Evolutionary conservation across 176 grass and related monocot species (phyloP).

Genomic region (Phyllostachys edulis): DNA sequence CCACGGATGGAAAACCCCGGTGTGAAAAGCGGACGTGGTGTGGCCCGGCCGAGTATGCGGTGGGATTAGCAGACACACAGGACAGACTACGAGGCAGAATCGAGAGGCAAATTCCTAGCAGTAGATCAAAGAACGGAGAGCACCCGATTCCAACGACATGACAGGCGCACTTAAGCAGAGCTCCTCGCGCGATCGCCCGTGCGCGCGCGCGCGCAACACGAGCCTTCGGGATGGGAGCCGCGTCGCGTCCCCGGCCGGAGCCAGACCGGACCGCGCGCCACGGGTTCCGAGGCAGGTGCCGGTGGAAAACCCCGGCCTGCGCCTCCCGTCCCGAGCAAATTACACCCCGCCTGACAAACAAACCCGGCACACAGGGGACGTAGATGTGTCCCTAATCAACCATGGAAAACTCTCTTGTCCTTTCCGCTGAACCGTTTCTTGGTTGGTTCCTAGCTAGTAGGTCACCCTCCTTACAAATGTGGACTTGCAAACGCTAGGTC

Average conservation of each 20-base stretch:
- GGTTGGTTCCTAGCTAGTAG: constrained; percentile 24
- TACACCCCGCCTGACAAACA: not conserved
- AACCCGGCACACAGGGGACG: not conserved
- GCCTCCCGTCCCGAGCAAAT: constrained; percentile 33
- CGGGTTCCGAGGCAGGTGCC: constrained; percentile 51
- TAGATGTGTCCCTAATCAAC: not conserved
- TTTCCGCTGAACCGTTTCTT: constrained; percentile 45
- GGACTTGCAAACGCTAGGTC: not conserved
- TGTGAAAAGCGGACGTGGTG: constrained; percentile 36
- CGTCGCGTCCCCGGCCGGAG: constrained; percentile 13
- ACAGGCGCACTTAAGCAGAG: not conserved
- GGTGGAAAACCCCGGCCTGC: constrained; percentile 38
- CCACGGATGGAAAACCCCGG: constrained; percentile 1
- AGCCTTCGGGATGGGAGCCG: constrained; percentile 18
- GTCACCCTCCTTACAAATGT: not conserved
- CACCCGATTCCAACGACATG: not conserved
- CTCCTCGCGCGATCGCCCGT: not conserved
- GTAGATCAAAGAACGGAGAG: not conserved
- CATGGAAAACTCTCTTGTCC: constrained; percentile 43
- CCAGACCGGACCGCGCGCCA: constrained; percentile 44
- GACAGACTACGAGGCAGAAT: constrained; percentile 32
- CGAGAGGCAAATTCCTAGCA: constrained; percentile 5
- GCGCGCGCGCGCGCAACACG: not conserved
- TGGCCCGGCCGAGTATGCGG: not conserved
- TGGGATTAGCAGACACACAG: not conserved